Percentiles rank a stretch among this genome's conserved stretches.
Evolutionary conservation across 352 stramenopile genomes (phyloP).

Genomic region (Pythium myriotylum): DNA sequence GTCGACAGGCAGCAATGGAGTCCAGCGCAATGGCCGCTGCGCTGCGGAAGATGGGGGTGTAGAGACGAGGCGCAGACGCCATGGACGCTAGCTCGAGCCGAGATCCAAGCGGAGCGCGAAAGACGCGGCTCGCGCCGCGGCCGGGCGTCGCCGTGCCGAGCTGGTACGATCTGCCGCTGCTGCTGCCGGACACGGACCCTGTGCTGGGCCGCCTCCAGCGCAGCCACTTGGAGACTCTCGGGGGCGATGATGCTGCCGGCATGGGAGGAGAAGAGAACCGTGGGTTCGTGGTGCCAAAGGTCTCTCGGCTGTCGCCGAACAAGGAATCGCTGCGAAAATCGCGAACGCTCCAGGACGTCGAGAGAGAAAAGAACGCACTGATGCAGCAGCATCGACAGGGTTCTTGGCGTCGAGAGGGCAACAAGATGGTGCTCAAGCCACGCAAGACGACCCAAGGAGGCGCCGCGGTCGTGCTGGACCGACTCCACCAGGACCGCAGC

Average conservation of each 20-base stretch:
- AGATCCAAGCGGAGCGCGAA: background rate
- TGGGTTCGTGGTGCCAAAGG: slow-evolving; percentile 37
- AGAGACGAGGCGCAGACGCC: background rate
- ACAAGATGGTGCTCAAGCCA: slow-evolving; percentile 28
- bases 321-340: slow-evolving; percentile 6
- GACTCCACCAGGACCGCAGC: slow-evolving; percentile 14
- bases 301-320: slow-evolving; percentile 47
- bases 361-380: slow-evolving; percentile 7
- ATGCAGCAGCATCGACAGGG: slow-evolving; percentile 15
- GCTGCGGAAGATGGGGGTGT: too few species aligned
- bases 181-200: slow-evolving; percentile 46
- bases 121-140: slow-evolving; percentile 3
- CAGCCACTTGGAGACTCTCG: slow-evolving; percentile 22
- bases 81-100: background rate
- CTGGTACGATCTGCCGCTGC: slow-evolving; percentile 70
- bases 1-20: too few species aligned
- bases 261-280: background rate
- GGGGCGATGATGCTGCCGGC: background rate
- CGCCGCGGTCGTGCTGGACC: slow-evolving; percentile 36
- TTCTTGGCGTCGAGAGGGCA: slow-evolving; percentile 15
- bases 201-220: slow-evolving; percentile 48
- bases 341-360: background rate
- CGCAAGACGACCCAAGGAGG: slow-evolving; percentile 34
- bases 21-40: background rate
- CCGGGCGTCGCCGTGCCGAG: slow-evolving; percentile 33